These are phyloP conservation scores for Glutinoglossum americanum DNA, from an alignment of 495 filamentous ascomycete species.

Conservation along the genomic window DNA sequence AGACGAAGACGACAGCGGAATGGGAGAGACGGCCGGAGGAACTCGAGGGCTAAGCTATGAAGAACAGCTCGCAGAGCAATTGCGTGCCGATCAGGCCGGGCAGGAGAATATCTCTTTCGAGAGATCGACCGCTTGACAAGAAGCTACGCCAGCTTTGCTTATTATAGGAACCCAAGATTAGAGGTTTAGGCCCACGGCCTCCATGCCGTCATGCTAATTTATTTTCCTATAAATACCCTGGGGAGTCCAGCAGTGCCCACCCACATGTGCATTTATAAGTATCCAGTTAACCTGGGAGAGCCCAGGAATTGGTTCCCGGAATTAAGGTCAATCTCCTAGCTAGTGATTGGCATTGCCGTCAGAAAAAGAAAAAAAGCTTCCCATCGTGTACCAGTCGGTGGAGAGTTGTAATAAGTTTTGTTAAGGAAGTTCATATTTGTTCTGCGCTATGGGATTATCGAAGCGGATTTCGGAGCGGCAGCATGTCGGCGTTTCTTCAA, in stretches of 20 bases:
- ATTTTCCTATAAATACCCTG: not conserved
- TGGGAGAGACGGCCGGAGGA: not conserved
- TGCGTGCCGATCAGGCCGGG: not conserved
- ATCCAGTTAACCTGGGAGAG: not conserved
- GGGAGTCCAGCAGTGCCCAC: not conserved
- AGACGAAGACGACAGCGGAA: not conserved
- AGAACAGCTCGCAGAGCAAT: not conserved
- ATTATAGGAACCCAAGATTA: too few species aligned
- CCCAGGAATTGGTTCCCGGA: not conserved
- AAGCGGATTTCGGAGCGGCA: not conserved
- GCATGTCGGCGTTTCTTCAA: not conserved
- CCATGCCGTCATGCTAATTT: too few species aligned
- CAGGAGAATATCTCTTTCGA: not conserved
- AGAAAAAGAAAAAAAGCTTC: not conserved
- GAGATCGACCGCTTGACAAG: not conserved
- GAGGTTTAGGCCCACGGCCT: too few species aligned
- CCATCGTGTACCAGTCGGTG: not conserved
- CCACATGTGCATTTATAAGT: not conserved
- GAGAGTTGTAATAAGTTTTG: not conserved
- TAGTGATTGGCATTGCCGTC: not conserved
- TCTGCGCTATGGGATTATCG: not conserved
- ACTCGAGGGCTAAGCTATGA: not conserved
- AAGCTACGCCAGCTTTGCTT: not conserved
- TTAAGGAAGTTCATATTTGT: not conserved
- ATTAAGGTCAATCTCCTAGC: not conserved